phyloP scores from a whole-genome alignment of 345 rosid genomes.

The Citrus hindsii region DNA sequence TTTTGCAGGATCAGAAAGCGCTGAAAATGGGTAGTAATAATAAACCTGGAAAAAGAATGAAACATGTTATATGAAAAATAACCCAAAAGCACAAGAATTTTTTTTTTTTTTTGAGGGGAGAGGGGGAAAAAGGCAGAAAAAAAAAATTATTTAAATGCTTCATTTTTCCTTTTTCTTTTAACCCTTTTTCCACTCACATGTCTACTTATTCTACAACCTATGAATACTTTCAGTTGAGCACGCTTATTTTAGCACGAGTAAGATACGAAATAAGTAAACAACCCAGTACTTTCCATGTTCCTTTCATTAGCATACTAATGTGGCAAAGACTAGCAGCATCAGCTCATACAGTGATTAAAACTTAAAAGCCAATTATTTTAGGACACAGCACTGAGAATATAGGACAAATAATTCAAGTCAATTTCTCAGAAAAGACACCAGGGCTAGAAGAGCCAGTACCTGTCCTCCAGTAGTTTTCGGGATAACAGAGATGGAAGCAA shows the following conservation, averaged over 20 bases:
- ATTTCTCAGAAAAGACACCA: background rate
- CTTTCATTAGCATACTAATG: background rate
- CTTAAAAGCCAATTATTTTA: background rate
- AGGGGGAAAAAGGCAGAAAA: background rate
- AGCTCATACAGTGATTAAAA: background rate
- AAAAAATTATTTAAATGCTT: background rate
- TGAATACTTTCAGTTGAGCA: background rate
- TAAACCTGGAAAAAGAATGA: constrained; percentile 60
- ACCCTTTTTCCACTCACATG: background rate
- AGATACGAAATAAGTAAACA: background rate
- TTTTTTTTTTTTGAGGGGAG: background rate
- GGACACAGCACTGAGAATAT: background rate
- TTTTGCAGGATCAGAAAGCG: constrained; percentile 87
- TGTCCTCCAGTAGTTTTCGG: constrained; percentile 97
- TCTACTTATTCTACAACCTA: background rate
- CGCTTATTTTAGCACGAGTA: background rate
- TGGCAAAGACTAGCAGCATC: background rate
- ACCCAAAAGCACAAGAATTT: background rate
- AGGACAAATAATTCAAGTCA: background rate
- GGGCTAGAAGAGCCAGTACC: constrained; percentile 34
- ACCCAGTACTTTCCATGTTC: background rate
- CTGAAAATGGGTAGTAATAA: constrained; percentile 89
- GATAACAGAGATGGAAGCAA: constrained; percentile 83
- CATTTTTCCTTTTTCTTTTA: background rate
- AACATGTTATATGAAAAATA: background rate